Percentiles rank a stretch among this genome's conserved stretches.
phyloP scores from a whole-genome alignment of 2,329 filamentous ascomycete species.

The Nemania sp. region DNA sequence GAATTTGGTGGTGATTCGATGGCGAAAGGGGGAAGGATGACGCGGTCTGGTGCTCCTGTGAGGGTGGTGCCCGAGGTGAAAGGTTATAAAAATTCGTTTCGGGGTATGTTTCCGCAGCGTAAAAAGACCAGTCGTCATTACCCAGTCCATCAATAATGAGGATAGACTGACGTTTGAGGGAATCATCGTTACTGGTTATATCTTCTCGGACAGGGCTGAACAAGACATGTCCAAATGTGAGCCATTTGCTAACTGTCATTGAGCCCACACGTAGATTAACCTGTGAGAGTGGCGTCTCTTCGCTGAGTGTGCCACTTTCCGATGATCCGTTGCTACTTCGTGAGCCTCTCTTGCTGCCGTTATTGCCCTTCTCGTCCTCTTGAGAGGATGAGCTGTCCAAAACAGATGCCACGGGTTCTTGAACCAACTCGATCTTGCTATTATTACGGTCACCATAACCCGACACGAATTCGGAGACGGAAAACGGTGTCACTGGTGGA shows the following conservation, averaged over 20 bases:
- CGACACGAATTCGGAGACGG: constrained; percentile 47
- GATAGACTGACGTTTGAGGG: constrained; percentile 63
- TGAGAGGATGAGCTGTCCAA: constrained; percentile 41
- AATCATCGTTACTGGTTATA: constrained; percentile 56
- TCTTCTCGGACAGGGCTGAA: constrained; percentile 80
- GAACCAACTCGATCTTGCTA: constrained; percentile 29
- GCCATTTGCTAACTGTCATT: constrained; percentile 85
- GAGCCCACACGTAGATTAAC: constrained; percentile 79
- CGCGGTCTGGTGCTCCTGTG: constrained; percentile 47
- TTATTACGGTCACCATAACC: constrained; percentile 46
- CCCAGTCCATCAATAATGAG: constrained; percentile 81
- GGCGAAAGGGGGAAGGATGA: constrained; percentile 59
- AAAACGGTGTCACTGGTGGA: constrained; percentile 49
- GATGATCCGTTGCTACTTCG: constrained; percentile 45
- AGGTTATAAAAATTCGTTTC: constrained; percentile 77
- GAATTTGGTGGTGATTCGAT: constrained; percentile 75
- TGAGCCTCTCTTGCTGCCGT: constrained; percentile 44
- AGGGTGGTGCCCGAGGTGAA: constrained; percentile 59
- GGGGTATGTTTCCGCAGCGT: constrained; percentile 79
- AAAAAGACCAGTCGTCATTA: constrained; percentile 89
- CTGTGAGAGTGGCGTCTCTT: constrained; percentile 66
- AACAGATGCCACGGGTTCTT: constrained; percentile 25
- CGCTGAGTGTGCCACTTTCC: constrained; percentile 51
- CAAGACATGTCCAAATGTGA: constrained; percentile 80
- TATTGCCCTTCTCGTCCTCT: constrained; percentile 24